phyloP scores from a whole-genome alignment of 345 rosid species.

The Citrus mangshanensis region DNA sequence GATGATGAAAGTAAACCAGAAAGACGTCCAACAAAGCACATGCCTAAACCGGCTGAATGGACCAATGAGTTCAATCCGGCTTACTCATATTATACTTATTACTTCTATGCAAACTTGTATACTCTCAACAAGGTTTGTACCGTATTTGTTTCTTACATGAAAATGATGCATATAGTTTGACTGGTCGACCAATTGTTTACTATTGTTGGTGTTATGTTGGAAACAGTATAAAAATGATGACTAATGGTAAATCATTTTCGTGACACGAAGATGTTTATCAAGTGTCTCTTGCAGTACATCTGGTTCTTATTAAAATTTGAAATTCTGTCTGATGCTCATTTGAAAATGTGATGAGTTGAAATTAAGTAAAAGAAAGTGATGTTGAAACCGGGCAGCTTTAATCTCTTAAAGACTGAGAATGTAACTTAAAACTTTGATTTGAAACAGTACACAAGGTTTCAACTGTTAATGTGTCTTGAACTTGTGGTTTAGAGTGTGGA shows the following conservation, averaged over 20 bases:
- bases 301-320: not conserved
- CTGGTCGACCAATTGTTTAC: slow-evolving; percentile 1
- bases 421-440: not conserved
- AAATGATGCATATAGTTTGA: not conserved
- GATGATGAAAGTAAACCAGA: slow-evolving; percentile 66
- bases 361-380: not conserved
- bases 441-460: not conserved
- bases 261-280: not conserved
- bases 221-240: not conserved
- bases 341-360: not conserved
- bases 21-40: slow-evolving; percentile 62
- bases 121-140: slow-evolving; percentile 44
- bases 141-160: not conserved
- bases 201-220: not conserved
- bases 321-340: not conserved
- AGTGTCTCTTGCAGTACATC: not conserved
- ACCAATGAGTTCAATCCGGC: slow-evolving; percentile 58
- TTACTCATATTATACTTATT: slow-evolving; percentile 53
- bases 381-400: not conserved
- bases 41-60: slow-evolving; percentile 56
- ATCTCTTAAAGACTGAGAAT: not conserved
- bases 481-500: not conserved
- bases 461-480: not conserved
- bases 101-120: slow-evolving; percentile 54
- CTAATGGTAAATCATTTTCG: not conserved